Base-by-base conservation (phyloP, 2,329 filamentous ascomycete genomes). In the Lasiodiplodia gonubiensis region DNA sequence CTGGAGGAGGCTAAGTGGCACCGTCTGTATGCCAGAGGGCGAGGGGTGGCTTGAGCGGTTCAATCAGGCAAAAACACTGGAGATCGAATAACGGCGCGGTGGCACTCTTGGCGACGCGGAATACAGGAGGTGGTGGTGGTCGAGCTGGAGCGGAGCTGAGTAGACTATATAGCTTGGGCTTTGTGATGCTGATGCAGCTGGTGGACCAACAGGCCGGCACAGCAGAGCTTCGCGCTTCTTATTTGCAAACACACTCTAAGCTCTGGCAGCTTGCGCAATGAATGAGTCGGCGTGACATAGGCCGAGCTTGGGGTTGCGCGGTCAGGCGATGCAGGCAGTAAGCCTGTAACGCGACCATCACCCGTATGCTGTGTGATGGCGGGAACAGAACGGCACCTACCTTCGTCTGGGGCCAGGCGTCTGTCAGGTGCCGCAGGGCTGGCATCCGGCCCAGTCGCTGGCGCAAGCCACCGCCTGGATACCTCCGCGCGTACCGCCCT, bases 401-500 rank as follows among this genome's bases (percentile, higher is more conserved):
- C 64, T 66, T 53, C 57, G 33, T 16, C 51, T 18, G 30, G 8
- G 55, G 42, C 57, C 57, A 49, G 49, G 54, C 48, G 59, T 39
- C 57, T 55, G 66, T 67, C 66, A 67, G 48, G 42, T 67, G 66
- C 55, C 55, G 57, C 66, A 61, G 54, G 54, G 53, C 64, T 67
- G 64, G 59, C 59, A 27, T 46, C 59, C 30, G 59, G 59, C 27
- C 59, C 59, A 63, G 59, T 51, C 59, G 42, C 59, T 35, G 59
- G 59, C 46, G 30, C 42, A 63, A 51, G 59, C 59, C 59, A 63
- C 59, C 25, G 14, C n/a, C 42, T 63, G 42, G 59, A 63, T 51
- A 30, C 46, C 59, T 52, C 59, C 59, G 59, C 59, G 59, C 42
- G 25, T 51, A 18, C 42, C 59, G 59, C 59, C 37, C 59, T 52